These are phyloP conservation scores for Ballota nigra DNA, from an alignment of 257 asterid species.

Conservation along the genomic window DNA sequence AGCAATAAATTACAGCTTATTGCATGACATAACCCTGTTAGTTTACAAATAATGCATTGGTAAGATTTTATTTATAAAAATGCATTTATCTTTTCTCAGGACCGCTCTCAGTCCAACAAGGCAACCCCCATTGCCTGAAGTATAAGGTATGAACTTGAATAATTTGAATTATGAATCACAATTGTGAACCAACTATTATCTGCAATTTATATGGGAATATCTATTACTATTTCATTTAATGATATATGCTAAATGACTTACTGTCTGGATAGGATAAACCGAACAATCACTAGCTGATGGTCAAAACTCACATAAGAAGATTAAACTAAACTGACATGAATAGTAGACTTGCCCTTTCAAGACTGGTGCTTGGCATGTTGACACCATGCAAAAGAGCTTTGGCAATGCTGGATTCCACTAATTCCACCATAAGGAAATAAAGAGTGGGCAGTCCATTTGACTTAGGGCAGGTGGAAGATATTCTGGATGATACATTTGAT, in stretches of 20 bases:
- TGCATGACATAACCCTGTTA: slow-evolving; percentile 9
- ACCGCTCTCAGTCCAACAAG: not conserved
- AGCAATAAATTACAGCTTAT: not conserved
- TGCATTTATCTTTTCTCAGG: not conserved
- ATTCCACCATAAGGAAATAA: slow-evolving; percentile 59
- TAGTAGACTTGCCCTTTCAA: slow-evolving; percentile 38
- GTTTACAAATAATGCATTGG: not conserved
- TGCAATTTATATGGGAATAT: not conserved
- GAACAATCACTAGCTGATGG: slow-evolving; percentile 12
- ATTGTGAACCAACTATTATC: not conserved
- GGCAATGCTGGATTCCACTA: slow-evolving; percentile 42
- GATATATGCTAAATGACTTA: not conserved
- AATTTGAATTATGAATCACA: not conserved
- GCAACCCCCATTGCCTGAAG: not conserved
- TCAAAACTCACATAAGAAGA: slow-evolving; percentile 9
- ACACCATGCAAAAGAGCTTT: slow-evolving; percentile 49
- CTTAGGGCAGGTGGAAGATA: slow-evolving; percentile 39
- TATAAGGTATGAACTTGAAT: not conserved
- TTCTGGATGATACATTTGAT: slow-evolving; percentile 45
- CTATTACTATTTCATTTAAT: not conserved
- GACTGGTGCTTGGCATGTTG: slow-evolving; percentile 30
- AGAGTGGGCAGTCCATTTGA: slow-evolving; percentile 37
- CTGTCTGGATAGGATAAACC: not conserved
- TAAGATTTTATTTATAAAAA: not conserved
- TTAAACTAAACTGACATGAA: slow-evolving; percentile 2